Base-by-base conservation (phyloP, 441 rosid species). In the Croton laevigatus region DNA sequence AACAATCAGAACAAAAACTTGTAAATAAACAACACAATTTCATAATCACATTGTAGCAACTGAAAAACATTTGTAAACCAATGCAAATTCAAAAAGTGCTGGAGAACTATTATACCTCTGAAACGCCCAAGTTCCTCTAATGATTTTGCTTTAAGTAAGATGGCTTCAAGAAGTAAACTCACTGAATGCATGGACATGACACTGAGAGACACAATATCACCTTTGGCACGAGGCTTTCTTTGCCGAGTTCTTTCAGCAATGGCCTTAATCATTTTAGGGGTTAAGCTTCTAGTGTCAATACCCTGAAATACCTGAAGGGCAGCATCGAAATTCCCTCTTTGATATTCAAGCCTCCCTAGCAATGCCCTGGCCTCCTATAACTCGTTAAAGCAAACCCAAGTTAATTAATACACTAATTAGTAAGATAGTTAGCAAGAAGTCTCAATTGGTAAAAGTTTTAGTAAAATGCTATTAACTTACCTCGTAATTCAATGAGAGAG, bases 301-400 rank as follows among this genome's bases (percentile, higher is more conserved):
- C 99, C 97, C 69, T 82, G 96, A 75, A 91, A 89, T 44, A 95
- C 98, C 80, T 93, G 97, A 82, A 95, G 91, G 42, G 99, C 97
- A n/a, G 96, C 99, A 73, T 88, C 97, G 67, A 85, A 91, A 75
- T 89, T 92, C 57, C 98, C 93, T 85, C 87, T 87, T 82, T 88
- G 97, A 76, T 83, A 91, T 74, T 92, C 99, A 37, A 92, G 86
- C 81, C 99, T 88, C 75, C 99, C 98, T 70, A 95, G 54, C 84
- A 95, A 80, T 45, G 98, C 96, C 83, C 99, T 89, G 32, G 99
- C 99, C 85, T 93, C 99, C 99, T 94, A 71, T 61, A 80, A 67
- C 53, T 38, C 74, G 70, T 20, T 8, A 55, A 48, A 52, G n/a
- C 20, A 65, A 44, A 45, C 1, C 10, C 38, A 59, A 36, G 65